phyloP scores from a whole-genome alignment of 192 early-diverging fungal genomes.

The Rhizophagus prolifer region DNA sequence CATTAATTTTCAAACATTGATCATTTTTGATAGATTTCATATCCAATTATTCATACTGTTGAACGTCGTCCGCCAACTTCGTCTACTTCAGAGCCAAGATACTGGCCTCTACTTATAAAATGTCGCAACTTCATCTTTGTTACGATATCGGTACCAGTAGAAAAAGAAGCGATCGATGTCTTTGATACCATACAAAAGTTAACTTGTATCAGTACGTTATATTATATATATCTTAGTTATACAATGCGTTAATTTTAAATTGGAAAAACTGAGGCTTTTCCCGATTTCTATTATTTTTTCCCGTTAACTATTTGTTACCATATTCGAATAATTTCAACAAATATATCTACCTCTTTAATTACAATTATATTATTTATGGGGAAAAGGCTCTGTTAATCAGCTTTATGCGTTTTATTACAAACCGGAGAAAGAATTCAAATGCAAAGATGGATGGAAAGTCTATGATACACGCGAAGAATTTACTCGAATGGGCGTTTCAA shows the following conservation, averaged over 20 bases:
- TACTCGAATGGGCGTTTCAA: constrained; percentile 78
- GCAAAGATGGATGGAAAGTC: constrained; percentile 63
- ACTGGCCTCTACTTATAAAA: constrained; percentile 58
- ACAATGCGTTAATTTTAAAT: not conserved
- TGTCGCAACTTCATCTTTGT: constrained; percentile 85
- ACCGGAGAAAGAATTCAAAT: constrained; percentile 36
- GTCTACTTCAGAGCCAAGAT: constrained; percentile 38
- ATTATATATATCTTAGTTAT: not conserved
- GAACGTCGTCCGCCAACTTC: constrained; percentile 60
- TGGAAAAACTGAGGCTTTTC: no score
- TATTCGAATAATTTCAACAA: not conserved
- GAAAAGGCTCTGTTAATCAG: constrained; percentile 62
- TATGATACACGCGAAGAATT: constrained; percentile 82
- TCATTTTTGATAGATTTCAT: constrained; percentile 58
- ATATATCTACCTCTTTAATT: not conserved
- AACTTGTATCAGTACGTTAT: constrained; percentile 70
- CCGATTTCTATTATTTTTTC: not conserved
- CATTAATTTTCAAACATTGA: not conserved
- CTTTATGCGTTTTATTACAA: constrained; percentile 78
- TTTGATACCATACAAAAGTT: constrained; percentile 78
- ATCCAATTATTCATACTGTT: constrained; percentile 82
- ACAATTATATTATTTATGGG: not conserved
- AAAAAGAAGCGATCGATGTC: constrained; percentile 70
- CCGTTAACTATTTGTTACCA: not conserved
- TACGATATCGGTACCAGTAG: constrained; percentile 64